Evolutionary conservation across 108 stramenopile species (phyloP).

Genomic region (Tribonema minus): DNA sequence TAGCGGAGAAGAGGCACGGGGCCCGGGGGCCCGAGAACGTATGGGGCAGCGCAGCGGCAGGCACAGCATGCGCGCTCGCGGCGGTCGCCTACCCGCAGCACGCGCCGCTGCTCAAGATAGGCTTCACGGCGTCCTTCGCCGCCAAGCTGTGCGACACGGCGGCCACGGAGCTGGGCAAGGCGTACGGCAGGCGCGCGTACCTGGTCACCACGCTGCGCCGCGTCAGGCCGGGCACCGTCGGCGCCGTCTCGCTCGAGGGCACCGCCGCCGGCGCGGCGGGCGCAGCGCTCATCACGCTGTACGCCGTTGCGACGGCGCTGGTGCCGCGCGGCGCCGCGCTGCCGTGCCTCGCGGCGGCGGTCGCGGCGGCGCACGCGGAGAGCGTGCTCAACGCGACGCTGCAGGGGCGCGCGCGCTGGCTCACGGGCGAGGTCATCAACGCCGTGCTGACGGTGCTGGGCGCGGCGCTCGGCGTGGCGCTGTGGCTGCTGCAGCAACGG

Average conservation of each 20-base stretch:
- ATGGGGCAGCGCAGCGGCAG: conserved; percentile 80
- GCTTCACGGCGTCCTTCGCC: conserved; percentile 80
- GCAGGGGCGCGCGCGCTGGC: conserved; percentile 74
- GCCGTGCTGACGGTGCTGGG: conserved; percentile 86
- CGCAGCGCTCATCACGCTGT: conserved; percentile 68
- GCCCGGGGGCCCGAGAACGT: conserved; percentile 90
- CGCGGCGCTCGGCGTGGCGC: conserved; percentile 67
- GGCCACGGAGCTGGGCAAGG: conserved; percentile 77
- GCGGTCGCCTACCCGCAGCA: conserved; percentile 5
- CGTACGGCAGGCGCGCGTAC: conserved; percentile 88
- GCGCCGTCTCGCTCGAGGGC: conserved; percentile 79
- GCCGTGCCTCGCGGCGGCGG: conserved; percentile 68
- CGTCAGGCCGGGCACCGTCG: conserved; percentile 85
- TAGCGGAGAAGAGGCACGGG: conserved; percentile 84
- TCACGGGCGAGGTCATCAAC: conserved; percentile 89
- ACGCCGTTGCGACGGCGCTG: conserved; percentile 62
- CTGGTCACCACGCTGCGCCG: conserved; percentile 78
- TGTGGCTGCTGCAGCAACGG: background rate
- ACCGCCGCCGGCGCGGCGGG: conserved; percentile 81
- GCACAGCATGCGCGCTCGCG: conserved; percentile 40
- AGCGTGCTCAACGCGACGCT: conserved; percentile 82
- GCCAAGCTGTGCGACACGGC: conserved; percentile 92
- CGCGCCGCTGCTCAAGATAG: conserved; percentile 60
- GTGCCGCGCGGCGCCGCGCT: conserved; percentile 53
- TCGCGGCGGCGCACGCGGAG: conserved; percentile 80